phyloP scores from a whole-genome alignment of 139 green algal genomes.

The Chlorella sp. region DNA sequence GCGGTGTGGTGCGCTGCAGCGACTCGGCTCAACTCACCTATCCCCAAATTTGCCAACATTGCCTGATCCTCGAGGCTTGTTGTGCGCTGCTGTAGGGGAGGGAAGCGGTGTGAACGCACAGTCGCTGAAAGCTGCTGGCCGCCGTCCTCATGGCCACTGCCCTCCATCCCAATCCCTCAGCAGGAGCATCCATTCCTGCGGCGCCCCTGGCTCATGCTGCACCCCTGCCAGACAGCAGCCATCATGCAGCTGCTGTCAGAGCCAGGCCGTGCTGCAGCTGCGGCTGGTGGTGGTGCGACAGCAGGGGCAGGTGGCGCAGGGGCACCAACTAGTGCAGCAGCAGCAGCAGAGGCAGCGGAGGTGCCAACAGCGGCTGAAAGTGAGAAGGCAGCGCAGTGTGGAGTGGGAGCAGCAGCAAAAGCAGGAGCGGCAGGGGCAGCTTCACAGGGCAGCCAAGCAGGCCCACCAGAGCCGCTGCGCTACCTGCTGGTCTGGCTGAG shows the following conservation, averaged over 20 bases:
- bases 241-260: constrained; percentile 40
- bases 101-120: too few species aligned
- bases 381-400: background rate
- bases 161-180: background rate
- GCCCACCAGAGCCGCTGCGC: background rate
- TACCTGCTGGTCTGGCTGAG: constrained; percentile 60
- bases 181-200: constrained; percentile 45
- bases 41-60: too few species aligned
- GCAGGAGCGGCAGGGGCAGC: background rate
- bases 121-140: too few species aligned
- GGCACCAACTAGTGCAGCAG: background rate
- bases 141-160: too few species aligned
- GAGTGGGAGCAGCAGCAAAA: background rate
- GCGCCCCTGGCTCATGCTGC: constrained; percentile 44
- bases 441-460: background rate
- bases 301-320: too few species aligned
- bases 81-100: too few species aligned
- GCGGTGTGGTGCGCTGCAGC: too few species aligned
- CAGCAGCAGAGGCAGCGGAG: background rate
- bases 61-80: too few species aligned
- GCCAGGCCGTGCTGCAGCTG: background rate
- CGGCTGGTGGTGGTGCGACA: background rate
- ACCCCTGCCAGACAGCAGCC: constrained; percentile 55
- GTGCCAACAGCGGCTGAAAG: background rate
- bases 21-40: too few species aligned